phyloP scores from a whole-genome alignment of 2,329 filamentous ascomycete species.

The Sporothrix euskadiensis region DNA sequence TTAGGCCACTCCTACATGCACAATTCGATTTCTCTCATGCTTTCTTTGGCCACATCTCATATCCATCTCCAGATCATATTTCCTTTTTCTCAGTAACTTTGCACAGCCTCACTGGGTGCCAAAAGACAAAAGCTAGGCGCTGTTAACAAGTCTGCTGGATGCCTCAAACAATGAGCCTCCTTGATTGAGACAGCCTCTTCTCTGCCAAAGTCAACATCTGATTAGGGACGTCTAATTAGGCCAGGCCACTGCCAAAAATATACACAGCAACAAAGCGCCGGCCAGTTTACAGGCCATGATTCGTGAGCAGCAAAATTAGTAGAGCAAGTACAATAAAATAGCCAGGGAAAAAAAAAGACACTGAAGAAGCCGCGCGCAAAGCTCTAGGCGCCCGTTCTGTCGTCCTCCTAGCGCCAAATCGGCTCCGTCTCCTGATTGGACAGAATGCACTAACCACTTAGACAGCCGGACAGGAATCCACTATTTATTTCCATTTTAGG shows the following conservation, averaged over 20 bases:
- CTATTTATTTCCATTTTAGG: neutral
- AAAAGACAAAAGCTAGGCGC: neutral
- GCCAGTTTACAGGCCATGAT: constrained; percentile 17
- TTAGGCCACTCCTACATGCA: neutral
- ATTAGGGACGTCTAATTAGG: neutral
- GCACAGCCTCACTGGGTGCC: constrained; percentile 28
- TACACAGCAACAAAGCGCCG: constrained; percentile 8
- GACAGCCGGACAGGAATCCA: neutral
- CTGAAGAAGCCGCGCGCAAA: neutral
- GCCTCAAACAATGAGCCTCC: neutral
- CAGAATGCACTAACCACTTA: neutral
- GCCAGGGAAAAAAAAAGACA: neutral
- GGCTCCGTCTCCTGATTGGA: constrained; percentile 1
- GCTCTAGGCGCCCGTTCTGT: constrained; percentile 6
- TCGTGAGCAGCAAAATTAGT: neutral
- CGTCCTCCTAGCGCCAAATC: constrained; percentile 9
- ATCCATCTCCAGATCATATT: neutral
- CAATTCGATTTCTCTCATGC: neutral
- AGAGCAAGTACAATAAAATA: neutral
- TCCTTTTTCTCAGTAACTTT: neutral
- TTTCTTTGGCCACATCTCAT: neutral
- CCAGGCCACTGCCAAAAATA: constrained; percentile 10
- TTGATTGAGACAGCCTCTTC: neutral
- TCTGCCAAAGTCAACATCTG: neutral
- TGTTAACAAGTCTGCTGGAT: neutral